A percentile compares a stretch with the other conserved stretches of the same genome.
Conservation (phyloP, 2,329 filamentous ascomycete species). For the Paramyrothecium sp. region DNA sequence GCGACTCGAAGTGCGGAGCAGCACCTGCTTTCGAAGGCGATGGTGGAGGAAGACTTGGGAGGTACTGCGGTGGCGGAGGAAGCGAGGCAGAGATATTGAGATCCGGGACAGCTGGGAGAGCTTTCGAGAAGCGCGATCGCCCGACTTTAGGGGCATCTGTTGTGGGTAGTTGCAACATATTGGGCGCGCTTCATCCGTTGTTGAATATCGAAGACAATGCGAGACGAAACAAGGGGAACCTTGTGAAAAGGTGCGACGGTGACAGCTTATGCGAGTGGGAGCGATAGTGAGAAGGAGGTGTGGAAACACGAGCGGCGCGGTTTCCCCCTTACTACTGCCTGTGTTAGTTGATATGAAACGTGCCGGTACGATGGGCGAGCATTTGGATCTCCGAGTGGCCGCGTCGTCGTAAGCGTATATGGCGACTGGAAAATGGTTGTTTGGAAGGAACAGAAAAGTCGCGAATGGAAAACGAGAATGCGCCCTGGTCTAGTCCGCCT, state of each 20-base stretch:
- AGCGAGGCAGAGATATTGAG: slow-evolving; percentile 11
- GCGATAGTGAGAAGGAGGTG: no score
- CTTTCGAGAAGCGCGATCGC: slow-evolving; percentile 58
- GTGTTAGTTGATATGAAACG: background rate
- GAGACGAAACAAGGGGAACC: slow-evolving; percentile 20
- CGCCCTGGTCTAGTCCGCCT: background rate
- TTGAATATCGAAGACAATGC: slow-evolving; percentile 9
- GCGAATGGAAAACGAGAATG: background rate
- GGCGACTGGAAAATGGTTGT: background rate
- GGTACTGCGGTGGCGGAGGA: slow-evolving; percentile 12
- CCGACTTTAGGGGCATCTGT: slow-evolving; percentile 33
- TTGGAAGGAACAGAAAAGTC: background rate
- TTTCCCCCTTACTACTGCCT: background rate
- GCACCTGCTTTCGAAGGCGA: background rate
- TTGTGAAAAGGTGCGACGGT: slow-evolving; percentile 2
- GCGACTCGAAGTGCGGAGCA: background rate
- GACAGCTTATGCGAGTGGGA: background rate
- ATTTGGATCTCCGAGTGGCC: no score
- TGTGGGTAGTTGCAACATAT: slow-evolving; percentile 6
- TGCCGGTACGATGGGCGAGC: no score
- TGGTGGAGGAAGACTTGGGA: background rate
- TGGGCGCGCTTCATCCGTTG: background rate
- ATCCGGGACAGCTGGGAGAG: slow-evolving; percentile 49
- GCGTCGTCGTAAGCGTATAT: no score
- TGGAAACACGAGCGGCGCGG: background rate